These are phyloP conservation scores for Arthroderma sp. DNA, from an alignment of 2,329 filamentous ascomycete species.

Conservation along the genomic window DNA sequence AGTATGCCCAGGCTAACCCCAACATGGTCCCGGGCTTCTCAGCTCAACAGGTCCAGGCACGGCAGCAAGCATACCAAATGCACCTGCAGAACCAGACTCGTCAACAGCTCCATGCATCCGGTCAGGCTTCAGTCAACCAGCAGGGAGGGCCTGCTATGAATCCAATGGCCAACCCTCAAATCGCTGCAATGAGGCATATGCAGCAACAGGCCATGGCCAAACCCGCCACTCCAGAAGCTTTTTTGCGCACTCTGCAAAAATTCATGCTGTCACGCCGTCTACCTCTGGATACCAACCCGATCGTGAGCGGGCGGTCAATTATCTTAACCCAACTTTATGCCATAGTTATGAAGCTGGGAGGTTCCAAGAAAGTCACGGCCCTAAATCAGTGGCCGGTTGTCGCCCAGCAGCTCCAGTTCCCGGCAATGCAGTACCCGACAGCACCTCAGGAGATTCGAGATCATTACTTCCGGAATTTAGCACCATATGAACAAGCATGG, in stretches of 20 bases:
- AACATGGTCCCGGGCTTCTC: constrained; percentile 40
- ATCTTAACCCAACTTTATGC: constrained; percentile 68
- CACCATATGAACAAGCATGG: constrained; percentile 54
- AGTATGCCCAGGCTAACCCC: constrained; percentile 27
- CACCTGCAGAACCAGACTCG: constrained; percentile 66
- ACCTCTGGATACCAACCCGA: constrained; percentile 60
- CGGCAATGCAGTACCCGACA: constrained; percentile 48
- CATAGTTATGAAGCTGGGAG: constrained; percentile 61
- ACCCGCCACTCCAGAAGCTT: constrained; percentile 45
- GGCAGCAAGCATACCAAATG: constrained; percentile 68
- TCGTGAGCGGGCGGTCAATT: constrained; percentile 59
- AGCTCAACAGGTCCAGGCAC: constrained; percentile 50
- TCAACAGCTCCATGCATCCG: constrained; percentile 27
- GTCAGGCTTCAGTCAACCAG: constrained; percentile 1
- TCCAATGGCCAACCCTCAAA: constrained; percentile 27
- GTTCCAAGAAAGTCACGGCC: constrained; percentile 59
- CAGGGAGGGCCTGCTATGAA: constrained; percentile 16
- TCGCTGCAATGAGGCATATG: constrained; percentile 36
- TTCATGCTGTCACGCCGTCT: constrained; percentile 65
- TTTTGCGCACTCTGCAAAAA: constrained; percentile 61
- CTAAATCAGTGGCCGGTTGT: constrained; percentile 62
- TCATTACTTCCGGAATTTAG: constrained; percentile 63
- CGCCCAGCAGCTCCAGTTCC: constrained; percentile 49
- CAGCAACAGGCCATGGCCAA: constrained; percentile 32
- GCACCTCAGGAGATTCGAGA: constrained; percentile 56